phyloP scores from a whole-genome alignment of 148 eudicot species.

The Rhododendron ovatum region DNA sequence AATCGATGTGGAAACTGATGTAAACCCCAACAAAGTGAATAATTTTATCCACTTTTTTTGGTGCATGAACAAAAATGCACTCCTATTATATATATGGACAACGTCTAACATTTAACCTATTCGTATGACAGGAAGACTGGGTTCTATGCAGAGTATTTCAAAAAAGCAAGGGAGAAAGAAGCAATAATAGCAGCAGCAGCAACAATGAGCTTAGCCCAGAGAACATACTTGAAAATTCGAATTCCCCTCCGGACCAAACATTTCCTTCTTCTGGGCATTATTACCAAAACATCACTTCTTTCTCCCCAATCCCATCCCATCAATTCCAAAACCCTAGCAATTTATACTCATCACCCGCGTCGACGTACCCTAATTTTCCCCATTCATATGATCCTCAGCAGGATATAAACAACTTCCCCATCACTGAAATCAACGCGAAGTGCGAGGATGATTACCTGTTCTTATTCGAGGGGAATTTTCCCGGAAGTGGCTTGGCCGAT shows the following conservation, averaged over 20 bases:
- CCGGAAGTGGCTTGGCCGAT: constrained; percentile 22
- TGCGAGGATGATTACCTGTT: constrained; percentile 38
- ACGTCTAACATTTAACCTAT: background rate
- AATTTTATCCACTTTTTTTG: background rate
- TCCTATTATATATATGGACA: background rate
- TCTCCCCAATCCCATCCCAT: constrained; percentile 13
- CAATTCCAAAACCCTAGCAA: constrained; percentile 25
- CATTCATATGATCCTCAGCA: constrained; percentile 19
- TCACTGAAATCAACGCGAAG: constrained; percentile 6
- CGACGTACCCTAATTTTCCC: constrained; percentile 26
- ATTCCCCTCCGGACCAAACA: constrained; percentile 25
- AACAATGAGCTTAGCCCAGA: constrained; percentile 15
- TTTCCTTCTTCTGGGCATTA: constrained; percentile 2
- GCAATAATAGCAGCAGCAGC: background rate
- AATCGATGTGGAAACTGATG: too few species aligned
- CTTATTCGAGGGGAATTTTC: constrained; percentile 44
- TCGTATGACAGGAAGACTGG: constrained; percentile 36
- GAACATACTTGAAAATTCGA: constrained; percentile 8
- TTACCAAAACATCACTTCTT: constrained; percentile 19
- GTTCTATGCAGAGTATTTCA: constrained; percentile 39
- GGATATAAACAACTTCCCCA: background rate
- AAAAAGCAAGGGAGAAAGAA: constrained; percentile 20
- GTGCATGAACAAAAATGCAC: background rate
- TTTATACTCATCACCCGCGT: background rate
- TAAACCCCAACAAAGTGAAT: background rate